Conservation (phyloP, 257 asterid genomes). For the Solanum ahanhuiri region DNA sequence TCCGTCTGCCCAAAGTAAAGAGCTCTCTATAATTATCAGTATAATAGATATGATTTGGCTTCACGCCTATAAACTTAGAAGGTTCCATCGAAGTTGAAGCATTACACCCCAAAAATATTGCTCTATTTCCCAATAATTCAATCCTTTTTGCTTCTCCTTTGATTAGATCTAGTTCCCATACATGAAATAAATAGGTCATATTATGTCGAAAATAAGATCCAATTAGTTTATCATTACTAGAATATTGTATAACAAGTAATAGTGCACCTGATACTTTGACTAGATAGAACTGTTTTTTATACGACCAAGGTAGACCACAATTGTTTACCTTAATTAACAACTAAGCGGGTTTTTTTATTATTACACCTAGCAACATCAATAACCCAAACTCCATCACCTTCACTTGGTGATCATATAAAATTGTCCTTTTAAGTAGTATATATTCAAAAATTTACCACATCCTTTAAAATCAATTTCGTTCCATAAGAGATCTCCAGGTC, state of each 20-base stretch:
- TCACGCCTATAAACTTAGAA: neutral
- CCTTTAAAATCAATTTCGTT: too few relatives aligned
- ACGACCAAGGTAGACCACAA: too few relatives aligned
- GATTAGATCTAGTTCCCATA: neutral
- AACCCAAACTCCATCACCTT: too few relatives aligned
- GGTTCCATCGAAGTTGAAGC: neutral
- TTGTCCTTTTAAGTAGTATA: neutral
- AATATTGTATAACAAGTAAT: neutral
- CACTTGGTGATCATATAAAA: too few relatives aligned
- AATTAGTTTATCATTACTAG: neutral
- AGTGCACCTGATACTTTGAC: too few relatives aligned
- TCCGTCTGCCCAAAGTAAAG: too few relatives aligned
- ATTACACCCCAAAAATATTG: neutral
- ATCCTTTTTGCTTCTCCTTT: neutral
- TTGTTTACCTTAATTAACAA: too few relatives aligned
- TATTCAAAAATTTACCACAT: neutral
- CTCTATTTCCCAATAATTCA: neutral
- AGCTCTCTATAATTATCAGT: neutral
- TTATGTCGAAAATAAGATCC: neutral
- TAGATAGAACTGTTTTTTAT: too few relatives aligned
- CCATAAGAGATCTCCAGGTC: neutral
- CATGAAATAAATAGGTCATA: neutral
- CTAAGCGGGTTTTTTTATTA: too few relatives aligned
- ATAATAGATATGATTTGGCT: neutral
- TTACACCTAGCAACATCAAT: too few relatives aligned